Conservation (phyloP, 2,329 filamentous ascomycete species). For the Colletotrichum tropicicola region DNA sequence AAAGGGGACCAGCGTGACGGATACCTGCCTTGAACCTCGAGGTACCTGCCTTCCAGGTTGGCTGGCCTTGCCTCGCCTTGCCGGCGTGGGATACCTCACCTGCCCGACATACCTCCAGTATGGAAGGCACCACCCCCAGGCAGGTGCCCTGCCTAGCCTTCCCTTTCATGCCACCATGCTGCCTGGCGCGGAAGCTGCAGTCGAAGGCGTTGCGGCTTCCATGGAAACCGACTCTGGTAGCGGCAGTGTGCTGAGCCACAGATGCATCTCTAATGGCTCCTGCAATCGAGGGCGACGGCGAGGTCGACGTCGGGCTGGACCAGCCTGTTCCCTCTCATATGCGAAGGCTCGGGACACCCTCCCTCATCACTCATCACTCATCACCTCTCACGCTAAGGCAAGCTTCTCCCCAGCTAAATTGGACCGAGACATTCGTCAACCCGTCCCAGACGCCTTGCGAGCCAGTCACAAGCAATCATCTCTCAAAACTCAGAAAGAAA, state of each 20-base stretch:
- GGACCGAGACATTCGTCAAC: conserved; percentile 17
- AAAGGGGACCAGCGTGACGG: not conserved
- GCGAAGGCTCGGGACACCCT: too few species aligned
- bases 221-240: not conserved
- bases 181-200: too few species aligned
- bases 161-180: too few species aligned
- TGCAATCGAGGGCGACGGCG: not conserved
- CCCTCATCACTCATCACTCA: not conserved
- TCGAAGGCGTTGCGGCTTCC: not conserved
- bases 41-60: too few species aligned
- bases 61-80: too few species aligned
- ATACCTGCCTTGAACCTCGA: too few species aligned
- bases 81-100: too few species aligned
- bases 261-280: not conserved
- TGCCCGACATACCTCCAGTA: too few species aligned
- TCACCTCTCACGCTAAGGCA: conserved; percentile 3
- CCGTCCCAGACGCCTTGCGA: not conserved
- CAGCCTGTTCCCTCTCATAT: not conserved
- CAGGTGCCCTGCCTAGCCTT: too few species aligned
- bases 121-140: too few species aligned
- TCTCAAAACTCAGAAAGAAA: conserved; percentile 7
- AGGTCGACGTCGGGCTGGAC: not conserved
- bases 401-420: conserved; percentile 10
- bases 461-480: not conserved
- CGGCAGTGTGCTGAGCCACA: not conserved